These are phyloP conservation scores for Pelagomonas calceolata DNA, from an alignment of 108 stramenopile species.

Conservation along the genomic window DNA sequence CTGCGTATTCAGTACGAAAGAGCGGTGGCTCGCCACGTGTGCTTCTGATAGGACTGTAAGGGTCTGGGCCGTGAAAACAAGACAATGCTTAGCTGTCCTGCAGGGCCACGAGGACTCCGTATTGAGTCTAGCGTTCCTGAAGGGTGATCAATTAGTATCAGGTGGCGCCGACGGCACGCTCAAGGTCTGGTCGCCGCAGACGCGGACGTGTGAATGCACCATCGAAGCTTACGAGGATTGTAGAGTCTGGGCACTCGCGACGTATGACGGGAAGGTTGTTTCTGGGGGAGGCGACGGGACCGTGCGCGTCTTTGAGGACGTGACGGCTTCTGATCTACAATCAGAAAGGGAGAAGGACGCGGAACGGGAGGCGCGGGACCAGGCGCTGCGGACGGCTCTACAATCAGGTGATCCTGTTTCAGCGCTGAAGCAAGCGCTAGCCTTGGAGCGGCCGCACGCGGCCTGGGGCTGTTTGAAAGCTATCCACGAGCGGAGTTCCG, in stretches of 20 bases:
- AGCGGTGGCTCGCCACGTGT: slow-evolving; percentile 38
- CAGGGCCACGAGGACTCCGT: slow-evolving; percentile 43
- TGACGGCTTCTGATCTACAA: slow-evolving; percentile 23
- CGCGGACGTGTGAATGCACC: slow-evolving; percentile 31
- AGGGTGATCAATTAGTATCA: slow-evolving; percentile 26
- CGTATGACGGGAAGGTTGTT: neutral
- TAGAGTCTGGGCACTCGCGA: slow-evolving; percentile 33
- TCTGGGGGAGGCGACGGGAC: slow-evolving; percentile 33
- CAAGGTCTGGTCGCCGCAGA: slow-evolving; percentile 33
- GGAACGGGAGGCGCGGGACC: slow-evolving; percentile 1
- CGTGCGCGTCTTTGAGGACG: slow-evolving; percentile 35
- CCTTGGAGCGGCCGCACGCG: slow-evolving; percentile 17
- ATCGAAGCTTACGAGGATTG: slow-evolving; percentile 37
- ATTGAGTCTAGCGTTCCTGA: slow-evolving; percentile 13
- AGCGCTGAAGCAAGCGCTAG: slow-evolving; percentile 11
- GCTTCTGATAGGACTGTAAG: slow-evolving; percentile 38
- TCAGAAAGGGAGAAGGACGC: slow-evolving; percentile 1
- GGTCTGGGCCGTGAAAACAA: slow-evolving; percentile 34
- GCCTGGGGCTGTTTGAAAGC: slow-evolving; percentile 1
- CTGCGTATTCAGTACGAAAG: slow-evolving; percentile 33
- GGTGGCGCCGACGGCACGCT: slow-evolving; percentile 37
- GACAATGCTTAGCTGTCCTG: slow-evolving; percentile 21
- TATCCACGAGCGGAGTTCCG: neutral
- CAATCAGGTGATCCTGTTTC: slow-evolving; percentile 13
- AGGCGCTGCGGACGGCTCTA: slow-evolving; percentile 19